Evolutionary conservation across 1,139 yeast genomes (phyloP).

Genomic region (Suhomyces taliae): DNA sequence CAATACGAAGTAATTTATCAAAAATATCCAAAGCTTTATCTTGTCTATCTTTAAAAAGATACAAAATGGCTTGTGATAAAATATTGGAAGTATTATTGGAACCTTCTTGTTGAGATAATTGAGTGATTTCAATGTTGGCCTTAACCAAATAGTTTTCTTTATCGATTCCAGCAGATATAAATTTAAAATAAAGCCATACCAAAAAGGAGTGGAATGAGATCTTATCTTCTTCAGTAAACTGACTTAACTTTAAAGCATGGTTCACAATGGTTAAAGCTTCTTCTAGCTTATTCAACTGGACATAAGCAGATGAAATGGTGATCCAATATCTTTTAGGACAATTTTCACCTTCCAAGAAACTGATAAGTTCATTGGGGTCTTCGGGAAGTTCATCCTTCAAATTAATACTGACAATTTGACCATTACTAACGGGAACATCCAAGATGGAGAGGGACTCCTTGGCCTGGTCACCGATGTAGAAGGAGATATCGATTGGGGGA

Average conservation of each 20-base stretch:
- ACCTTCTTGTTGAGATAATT: constrained; percentile 16
- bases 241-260: constrained; percentile 52
- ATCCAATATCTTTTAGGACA: constrained; percentile 82
- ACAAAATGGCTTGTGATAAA: constrained; percentile 59
- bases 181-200: constrained; percentile 69
- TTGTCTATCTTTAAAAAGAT: constrained; percentile 48
- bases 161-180: constrained; percentile 27
- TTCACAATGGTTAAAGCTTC: constrained; percentile 68
- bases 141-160: constrained; percentile 23
- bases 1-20: constrained; percentile 52
- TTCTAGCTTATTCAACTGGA: constrained; percentile 54
- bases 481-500: constrained; percentile 38
- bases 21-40: constrained; percentile 68
- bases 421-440: constrained; percentile 69
- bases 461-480: constrained; percentile 37
- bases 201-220: constrained; percentile 59
- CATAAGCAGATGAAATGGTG: constrained; percentile 78
- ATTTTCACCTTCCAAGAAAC: constrained; percentile 74
- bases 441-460: constrained; percentile 37
- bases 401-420: constrained; percentile 71
- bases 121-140: constrained; percentile 24
- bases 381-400: constrained; percentile 77
- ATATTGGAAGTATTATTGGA: constrained; percentile 38
- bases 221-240: constrained; percentile 49
- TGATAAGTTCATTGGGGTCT: constrained; percentile 79